Base-by-base conservation (phyloP, 257 asterid species). In the Solanum clarkiae region DNA sequence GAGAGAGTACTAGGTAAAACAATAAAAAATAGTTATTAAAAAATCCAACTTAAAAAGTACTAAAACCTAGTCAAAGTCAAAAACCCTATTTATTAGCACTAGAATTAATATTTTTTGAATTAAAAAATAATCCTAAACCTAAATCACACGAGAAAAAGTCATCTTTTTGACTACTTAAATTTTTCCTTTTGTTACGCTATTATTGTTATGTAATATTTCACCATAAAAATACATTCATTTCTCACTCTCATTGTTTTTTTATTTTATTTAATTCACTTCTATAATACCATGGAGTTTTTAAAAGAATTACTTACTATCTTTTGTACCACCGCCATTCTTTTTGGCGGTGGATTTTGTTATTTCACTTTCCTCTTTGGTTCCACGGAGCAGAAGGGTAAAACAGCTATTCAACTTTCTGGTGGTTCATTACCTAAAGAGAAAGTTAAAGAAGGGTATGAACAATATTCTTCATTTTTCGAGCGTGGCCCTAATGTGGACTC, bases 401-500 rank as follows among this genome's bases (percentile, higher is more conserved):
- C 80, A 49, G 94, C 94, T 80, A 91, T 88, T 44, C 66, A 93
- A 62, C 93, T 94, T 74, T 94, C 97, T 85, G 94, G 94, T 86
- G 97, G 98, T 81, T 94, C 98, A 10, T 90, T 94, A 82, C 86
- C 92, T 75, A 87, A 85, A 66, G 95, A 93, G 10, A 88, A 93
- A 4, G 95, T 94, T 71, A 90, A 91, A 84, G 93, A 90, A 84
- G 90, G 82, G 7, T 94, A 91, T 92, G 60, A 92, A 0, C 89
- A 91, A 89, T 94, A 94, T 90, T 92, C 90, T 93, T 91, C 97
- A 18, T 94, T 94, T 79, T 94, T 94, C 89, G 3, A 66, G 11
- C 88, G 89, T 83, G 88, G 92, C 49, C 97, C 94, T 2, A 92
- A 89, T 18, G 95, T 93, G 88, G 92, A 92, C 84, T 86, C 55